A percentile compares a stretch with the other conserved stretches of the same genome.
Evolutionary conservation across 2,329 filamentous ascomycete species (phyloP).

Genomic region (Pseudocercospora crystallina): DNA sequence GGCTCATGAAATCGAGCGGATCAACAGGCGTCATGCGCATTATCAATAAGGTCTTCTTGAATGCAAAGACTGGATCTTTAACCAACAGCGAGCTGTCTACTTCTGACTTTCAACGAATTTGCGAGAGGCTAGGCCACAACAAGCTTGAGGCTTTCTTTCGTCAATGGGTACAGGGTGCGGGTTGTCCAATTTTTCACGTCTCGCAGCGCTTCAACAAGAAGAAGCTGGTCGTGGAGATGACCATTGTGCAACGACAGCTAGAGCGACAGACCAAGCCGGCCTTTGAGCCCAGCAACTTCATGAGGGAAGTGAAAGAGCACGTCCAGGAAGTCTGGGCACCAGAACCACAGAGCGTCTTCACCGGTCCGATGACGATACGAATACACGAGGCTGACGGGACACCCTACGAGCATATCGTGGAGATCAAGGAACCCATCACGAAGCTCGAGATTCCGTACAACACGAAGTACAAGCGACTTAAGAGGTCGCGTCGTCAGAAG

Average conservation of each 20-base stretch:
- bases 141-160: conserved; percentile 88
- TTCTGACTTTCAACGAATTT: conserved; percentile 75
- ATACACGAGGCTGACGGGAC: conserved; percentile 98
- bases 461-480: conserved; percentile 97
- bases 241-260: conserved; percentile 73
- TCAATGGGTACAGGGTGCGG: conserved; percentile 87
- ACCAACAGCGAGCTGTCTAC: conserved; percentile 68
- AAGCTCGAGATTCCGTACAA: conserved; percentile 97
- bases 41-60: conserved; percentile 80
- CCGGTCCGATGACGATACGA: conserved; percentile 93
- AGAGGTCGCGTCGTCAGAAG: conserved; percentile 79
- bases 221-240: conserved; percentile 89
- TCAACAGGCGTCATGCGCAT: conserved; percentile 81
- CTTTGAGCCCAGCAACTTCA: conserved; percentile 73
- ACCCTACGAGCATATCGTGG: conserved; percentile 95
- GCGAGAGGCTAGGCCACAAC: conserved; percentile 84
- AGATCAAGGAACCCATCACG: conserved; percentile 82
- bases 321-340: conserved; percentile 70
- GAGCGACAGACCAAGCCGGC: conserved; percentile 56
- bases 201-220: conserved; percentile 97
- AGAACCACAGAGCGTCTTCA: conserved; percentile 65
- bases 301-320: conserved; percentile 80
- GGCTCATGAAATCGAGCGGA: conserved; percentile 83
- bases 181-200: conserved; percentile 84
- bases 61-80: conserved; percentile 79